A percentile compares a stretch with the other conserved stretches of the same genome.
Conservation (phyloP, 139 green algal species). For the Trebouxia sp. region DNA sequence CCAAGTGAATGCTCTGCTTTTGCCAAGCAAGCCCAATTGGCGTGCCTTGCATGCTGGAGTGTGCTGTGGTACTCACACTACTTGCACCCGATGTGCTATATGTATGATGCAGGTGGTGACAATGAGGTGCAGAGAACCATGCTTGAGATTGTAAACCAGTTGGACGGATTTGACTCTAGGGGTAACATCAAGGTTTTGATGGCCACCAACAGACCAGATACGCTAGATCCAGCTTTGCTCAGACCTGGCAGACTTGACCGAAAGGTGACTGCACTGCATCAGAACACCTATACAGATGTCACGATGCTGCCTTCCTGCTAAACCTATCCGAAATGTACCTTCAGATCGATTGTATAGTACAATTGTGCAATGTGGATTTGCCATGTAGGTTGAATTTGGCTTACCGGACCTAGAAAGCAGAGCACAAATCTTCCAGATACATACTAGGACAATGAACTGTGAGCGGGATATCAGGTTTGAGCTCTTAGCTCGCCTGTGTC, state of each 20-base stretch:
- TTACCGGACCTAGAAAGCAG: constrained; percentile 93
- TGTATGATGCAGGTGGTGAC: constrained; percentile 77
- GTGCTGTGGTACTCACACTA: too few species aligned
- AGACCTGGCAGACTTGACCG: constrained; percentile 93
- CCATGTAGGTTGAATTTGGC: constrained; percentile 84
- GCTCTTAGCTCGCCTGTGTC: constrained; percentile 93
- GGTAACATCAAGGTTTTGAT: constrained; percentile 99
- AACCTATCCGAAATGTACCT: too few species aligned
- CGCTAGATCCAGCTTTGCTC: constrained; percentile 95
- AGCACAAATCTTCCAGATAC: constrained; percentile 98
- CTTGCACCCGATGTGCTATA: background rate
- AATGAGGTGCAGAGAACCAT: constrained; percentile 99
- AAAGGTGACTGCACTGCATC: constrained; percentile 65
- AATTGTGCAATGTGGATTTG: background rate
- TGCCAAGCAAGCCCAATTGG: too few species aligned
- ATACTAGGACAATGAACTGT: constrained; percentile 95
- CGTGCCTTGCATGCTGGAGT: too few species aligned
- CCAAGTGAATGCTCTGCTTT: too few species aligned
- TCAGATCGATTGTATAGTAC: background rate
- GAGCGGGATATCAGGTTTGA: constrained; percentile 97
- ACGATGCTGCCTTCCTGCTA: too few species aligned
- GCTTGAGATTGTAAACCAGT: constrained; percentile 99
- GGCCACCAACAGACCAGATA: constrained; percentile 97
- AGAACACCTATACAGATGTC: too few species aligned
- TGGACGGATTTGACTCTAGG: constrained; percentile 97